Base-by-base conservation (phyloP, 495 filamentous ascomycete genomes). In the Hypoxylon rickii region DNA sequence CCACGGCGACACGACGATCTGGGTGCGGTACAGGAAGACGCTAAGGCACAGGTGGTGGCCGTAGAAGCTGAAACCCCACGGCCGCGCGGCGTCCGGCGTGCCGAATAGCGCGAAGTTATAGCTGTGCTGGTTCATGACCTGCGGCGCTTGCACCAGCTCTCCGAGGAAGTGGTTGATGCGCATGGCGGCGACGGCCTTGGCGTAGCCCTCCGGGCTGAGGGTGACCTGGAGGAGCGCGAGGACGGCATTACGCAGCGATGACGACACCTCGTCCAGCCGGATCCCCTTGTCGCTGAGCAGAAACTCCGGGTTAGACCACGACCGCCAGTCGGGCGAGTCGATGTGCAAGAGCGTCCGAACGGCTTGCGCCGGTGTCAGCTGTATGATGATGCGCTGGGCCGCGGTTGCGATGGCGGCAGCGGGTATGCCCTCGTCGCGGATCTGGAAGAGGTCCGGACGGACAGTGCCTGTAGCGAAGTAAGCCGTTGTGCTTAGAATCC, bases 111-210 rank as follows among this genome's bases (percentile, higher is more conserved):
- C 72, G 66, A 90, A 86, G 72, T 90, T 89, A 76, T 90, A 92
- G 37, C 81, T 85, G 71, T 82, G 76, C 65, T 88, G 81, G 72
- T 89, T 90, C 76, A 88, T 84, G 22, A 92, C 80, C 12, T 68
- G 66, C 0, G 79, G 76, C 3, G 82, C 79, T 22, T 78, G 62
- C 21, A 86, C 82, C 6, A 92, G 75, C 39, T 87, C 79, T 51
- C 88, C 88, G 2, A 92, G 80, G 76, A 90, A 92, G 57, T 84
- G 83, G 73, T 92, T 92, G 68, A 87, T 88, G 64, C 83, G 82
- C 83, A 89, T 89, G 4, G 86, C 86, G 13, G 67, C 77, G 29
- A 84, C 63, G 49, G 86, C 86, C 58, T 90, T 90, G 21, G 76
- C 72, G 72, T 90, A 92, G 32, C 88, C 88, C 57, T 85, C 82